Evolutionary conservation across 169 alveolate species (phyloP).

Genomic region (Plasmodium vinckei): DNA sequence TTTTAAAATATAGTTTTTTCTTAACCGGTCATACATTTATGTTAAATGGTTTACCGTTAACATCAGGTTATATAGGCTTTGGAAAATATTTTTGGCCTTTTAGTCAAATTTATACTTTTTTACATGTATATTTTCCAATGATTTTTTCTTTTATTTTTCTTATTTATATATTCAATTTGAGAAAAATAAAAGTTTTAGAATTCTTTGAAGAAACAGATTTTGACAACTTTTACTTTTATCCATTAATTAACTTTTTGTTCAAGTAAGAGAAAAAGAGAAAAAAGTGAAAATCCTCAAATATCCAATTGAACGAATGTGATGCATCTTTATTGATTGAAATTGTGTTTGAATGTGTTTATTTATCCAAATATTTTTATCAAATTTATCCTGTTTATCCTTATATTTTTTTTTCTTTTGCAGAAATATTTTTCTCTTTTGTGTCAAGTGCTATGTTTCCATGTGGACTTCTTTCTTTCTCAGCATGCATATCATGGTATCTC

Average conservation of each 20-base stretch:
- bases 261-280: conserved; percentile 21
- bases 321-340: not conserved
- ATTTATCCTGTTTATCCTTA: too few relatives aligned
- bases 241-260: conserved; percentile 52
- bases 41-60: conserved; percentile 21
- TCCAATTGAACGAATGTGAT: not conserved
- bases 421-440: conserved; percentile 18
- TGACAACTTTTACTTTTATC: conserved; percentile 46
- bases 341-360: too few relatives aligned
- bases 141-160: conserved; percentile 30
- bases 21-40: conserved; percentile 65
- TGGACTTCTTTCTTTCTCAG: conserved; percentile 36
- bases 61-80: conserved; percentile 43
- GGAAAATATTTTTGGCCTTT: conserved; percentile 55
- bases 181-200: conserved; percentile 36
- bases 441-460: conserved; percentile 19
- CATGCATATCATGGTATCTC: conserved; percentile 34
- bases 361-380: too few relatives aligned
- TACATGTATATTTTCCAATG: conserved; percentile 53
- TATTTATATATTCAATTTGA: conserved; percentile 27
- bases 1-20: conserved; percentile 58
- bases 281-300: not conserved
- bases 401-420: conserved; percentile 23
- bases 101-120: conserved; percentile 48
- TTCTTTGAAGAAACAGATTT: conserved; percentile 30